Base-by-base conservation (phyloP, 2,329 filamentous ascomycete genomes). In the Alternaria conjuncta region DNA sequence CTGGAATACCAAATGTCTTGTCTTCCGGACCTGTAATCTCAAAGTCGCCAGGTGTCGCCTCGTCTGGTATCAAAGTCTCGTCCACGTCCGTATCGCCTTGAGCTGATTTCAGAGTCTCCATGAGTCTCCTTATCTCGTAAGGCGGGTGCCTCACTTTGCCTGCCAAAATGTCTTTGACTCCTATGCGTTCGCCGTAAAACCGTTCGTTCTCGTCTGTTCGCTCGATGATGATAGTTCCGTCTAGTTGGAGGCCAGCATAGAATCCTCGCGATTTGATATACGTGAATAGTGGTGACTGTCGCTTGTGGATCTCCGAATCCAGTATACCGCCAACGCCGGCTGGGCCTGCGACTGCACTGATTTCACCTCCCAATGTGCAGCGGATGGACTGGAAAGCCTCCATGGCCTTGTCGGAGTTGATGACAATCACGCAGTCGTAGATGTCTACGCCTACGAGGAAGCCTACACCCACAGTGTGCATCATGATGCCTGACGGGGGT, bases 381-480 rank as follows among this genome's bases (percentile, higher is more conserved):
- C 91, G 88, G 4, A 95, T 83, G 61, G 89, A 90, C 36, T 92
- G 93, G 76, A 97, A 96, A 1, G 92, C 89, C 69, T 97, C 92
- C 50, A 98, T 83, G 7, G 94, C 93, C 60, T 92, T 87, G 49
- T 92, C 88, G 47, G 92, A 94, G 82, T 97, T 97, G 76, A 97
- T 94, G 36, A 97, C 92, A 9, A 97, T 87, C 13, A 98, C 92
- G 75, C 94, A 97, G 79, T 98, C 95, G 83, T 97, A 98, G 30
- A 97, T 94, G 77, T 98, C 95, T 44, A 97, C 91, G 3, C 94
- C 95, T 6, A 94, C 90, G 57, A 97, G 87, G 75, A 98, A 97
- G 36, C 94, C 95, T 32, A 97, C 86, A 1, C 92, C 93, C 1
- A 93, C 89, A 0, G 95, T 97, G 77, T 98, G 95, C 50, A 97